phyloP scores from a whole-genome alignment of 768 basidiomycete species.

The Agaricus sinodeliciosus region DNA sequence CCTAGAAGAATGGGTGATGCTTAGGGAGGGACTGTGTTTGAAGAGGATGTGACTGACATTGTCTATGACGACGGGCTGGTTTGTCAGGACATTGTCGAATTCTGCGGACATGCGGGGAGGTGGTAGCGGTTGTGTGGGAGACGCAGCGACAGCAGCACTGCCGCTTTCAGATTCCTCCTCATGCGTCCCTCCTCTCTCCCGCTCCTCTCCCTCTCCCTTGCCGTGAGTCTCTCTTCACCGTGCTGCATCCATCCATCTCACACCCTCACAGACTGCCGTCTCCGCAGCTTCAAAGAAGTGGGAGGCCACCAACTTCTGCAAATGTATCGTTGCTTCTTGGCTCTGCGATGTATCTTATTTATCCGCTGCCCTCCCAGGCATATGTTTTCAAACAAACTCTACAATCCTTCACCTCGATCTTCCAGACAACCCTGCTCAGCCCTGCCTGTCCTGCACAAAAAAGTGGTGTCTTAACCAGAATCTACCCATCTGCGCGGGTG shows the following conservation, averaged over 20 bases:
- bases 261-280: constrained; percentile 12
- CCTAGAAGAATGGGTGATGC: constrained; percentile 28
- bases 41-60: constrained; percentile 55
- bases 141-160: neutral
- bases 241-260: neutral
- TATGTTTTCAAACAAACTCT: constrained; percentile 86
- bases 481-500: constrained; percentile 74
- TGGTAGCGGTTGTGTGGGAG: constrained; percentile 7
- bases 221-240: constrained; percentile 15
- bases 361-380: constrained; percentile 45
- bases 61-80: constrained; percentile 98
- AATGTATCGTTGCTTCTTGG: constrained; percentile 45
- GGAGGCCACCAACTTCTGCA: constrained; percentile 90
- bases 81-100: constrained; percentile 91
- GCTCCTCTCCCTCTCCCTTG: constrained; percentile 8
- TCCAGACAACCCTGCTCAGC: constrained; percentile 82
- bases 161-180: constrained; percentile 6
- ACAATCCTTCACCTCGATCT: constrained; percentile 75
- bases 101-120: constrained; percentile 62
- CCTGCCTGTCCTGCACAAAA: constrained; percentile 89
- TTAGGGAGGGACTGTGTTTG: neutral
- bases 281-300: constrained; percentile 54
- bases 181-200: neutral
- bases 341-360: neutral
- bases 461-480: constrained; percentile 96